Evolutionary conservation across 2,329 filamentous ascomycete species (phyloP).

Genomic region (Aspergillus clavatus): DNA sequence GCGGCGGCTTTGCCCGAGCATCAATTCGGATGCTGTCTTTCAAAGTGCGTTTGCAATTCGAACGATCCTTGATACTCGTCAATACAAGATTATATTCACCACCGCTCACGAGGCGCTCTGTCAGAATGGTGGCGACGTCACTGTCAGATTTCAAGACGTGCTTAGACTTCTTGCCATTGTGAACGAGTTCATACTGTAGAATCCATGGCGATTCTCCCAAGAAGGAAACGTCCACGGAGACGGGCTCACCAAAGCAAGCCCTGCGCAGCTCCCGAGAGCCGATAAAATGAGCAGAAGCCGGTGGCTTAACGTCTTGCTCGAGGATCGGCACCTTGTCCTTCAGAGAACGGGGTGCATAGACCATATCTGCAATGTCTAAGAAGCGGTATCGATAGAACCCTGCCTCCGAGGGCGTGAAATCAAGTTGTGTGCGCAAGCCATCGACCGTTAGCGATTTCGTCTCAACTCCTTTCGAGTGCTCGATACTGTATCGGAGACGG

Average conservation of each 20-base stretch:
- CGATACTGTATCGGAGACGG: constrained; percentile 69
- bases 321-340: constrained; percentile 59
- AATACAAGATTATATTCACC: constrained; percentile 87
- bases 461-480: constrained; percentile 54
- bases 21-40: constrained; percentile 80
- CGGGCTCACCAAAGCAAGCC: constrained; percentile 77
- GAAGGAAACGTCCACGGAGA: constrained; percentile 69
- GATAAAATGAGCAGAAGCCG: constrained; percentile 70
- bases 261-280: constrained; percentile 52
- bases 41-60: constrained; percentile 78
- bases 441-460: constrained; percentile 55
- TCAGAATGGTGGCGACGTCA: constrained; percentile 66
- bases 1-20: constrained; percentile 82
- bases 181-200: constrained; percentile 86
- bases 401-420: constrained; percentile 73
- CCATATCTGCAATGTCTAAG: constrained; percentile 69
- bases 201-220: constrained; percentile 81
- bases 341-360: constrained; percentile 67
- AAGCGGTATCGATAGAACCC: constrained; percentile 87
- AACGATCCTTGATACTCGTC: constrained; percentile 78
- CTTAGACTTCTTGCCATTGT: constrained; percentile 77
- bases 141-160: constrained; percentile 61
- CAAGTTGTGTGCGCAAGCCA: constrained; percentile 76
- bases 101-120: constrained; percentile 67
- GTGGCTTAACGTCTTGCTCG: constrained; percentile 89